Percentiles rank a stretch among this genome's conserved stretches.
phyloP scores from a whole-genome alignment of 768 basidiomycete species.

The Tylopilus sp. region DNA sequence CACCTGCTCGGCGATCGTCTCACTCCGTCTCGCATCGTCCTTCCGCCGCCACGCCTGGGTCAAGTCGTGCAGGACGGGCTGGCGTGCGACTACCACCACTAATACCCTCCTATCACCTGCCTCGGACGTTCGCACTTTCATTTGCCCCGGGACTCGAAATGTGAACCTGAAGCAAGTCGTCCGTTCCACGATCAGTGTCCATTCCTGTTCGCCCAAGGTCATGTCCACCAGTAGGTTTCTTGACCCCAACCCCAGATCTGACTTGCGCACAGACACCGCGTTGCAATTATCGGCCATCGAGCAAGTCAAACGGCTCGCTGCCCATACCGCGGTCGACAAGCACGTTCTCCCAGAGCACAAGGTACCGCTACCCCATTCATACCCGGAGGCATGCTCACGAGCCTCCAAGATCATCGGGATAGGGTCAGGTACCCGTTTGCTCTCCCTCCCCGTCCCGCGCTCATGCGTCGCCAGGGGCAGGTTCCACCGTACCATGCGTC shows the following conservation, averaged over 20 bases:
- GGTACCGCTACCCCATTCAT: slow-evolving; percentile 41
- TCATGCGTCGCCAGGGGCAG: slow-evolving; percentile 33
- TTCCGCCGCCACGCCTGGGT: no score
- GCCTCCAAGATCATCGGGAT: slow-evolving; percentile 72
- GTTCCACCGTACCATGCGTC: slow-evolving; percentile 94
- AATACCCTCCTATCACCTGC: no score
- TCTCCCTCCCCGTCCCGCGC: background rate
- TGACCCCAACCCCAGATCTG: background rate
- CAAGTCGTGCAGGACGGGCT: no score
- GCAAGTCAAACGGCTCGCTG: slow-evolving; percentile 84
- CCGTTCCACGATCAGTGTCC: slow-evolving; percentile 8
- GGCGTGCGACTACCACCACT: no score
- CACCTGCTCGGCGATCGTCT: no score
- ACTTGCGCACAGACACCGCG: slow-evolving; percentile 20
- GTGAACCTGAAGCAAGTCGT: slow-evolving; percentile 12
- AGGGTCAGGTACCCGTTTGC: slow-evolving; percentile 60
- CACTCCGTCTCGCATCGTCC: no score
- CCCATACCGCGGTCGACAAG: slow-evolving; percentile 90
- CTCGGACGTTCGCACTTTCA: no score
- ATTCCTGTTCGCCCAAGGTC: no score
- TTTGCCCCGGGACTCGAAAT: background rate
- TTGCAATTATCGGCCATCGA: slow-evolving; percentile 52
- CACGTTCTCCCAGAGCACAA: slow-evolving; percentile 82
- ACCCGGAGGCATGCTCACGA: background rate
- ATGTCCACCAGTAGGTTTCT: no score